phyloP scores from a whole-genome alignment of 2,329 filamentous ascomycete species.

The Myriangium duriaei region DNA sequence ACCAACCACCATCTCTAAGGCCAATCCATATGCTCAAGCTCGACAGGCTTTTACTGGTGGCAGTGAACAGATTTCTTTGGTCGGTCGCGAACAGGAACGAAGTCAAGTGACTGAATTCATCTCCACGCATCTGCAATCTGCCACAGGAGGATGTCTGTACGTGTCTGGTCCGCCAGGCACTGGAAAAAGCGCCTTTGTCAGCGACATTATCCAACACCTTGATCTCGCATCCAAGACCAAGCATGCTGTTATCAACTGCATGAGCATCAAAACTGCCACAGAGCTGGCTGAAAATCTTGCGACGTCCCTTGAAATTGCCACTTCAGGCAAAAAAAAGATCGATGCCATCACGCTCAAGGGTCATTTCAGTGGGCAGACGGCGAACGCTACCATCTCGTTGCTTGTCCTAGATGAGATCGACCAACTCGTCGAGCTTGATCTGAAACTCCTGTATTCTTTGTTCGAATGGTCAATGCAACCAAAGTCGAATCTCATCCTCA shows the following conservation, averaged over 20 bases:
- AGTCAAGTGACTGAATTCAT: slow-evolving; percentile 59
- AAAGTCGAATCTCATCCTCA: slow-evolving; percentile 64
- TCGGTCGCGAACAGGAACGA: slow-evolving; percentile 62
- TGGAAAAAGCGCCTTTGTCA: slow-evolving; percentile 89
- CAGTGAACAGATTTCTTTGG: slow-evolving; percentile 58
- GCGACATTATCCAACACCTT: slow-evolving; percentile 57
- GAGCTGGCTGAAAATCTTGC: slow-evolving; percentile 75
- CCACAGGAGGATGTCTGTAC: slow-evolving; percentile 71
- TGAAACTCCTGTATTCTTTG: slow-evolving; percentile 81
- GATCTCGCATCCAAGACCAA: slow-evolving; percentile 42
- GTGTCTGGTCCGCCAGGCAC: slow-evolving; percentile 93
- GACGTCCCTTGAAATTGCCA: slow-evolving; percentile 50
- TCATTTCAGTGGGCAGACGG: slow-evolving; percentile 52
- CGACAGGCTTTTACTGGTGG: slow-evolving; percentile 78
- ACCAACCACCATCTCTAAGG: slow-evolving; percentile 46
- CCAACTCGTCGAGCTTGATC: slow-evolving; percentile 75
- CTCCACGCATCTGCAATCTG: slow-evolving; percentile 45
- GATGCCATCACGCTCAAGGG: slow-evolving; percentile 55
- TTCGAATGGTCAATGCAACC: slow-evolving; percentile 90
- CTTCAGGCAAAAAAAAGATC: slow-evolving; percentile 50
- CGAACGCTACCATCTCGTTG: slow-evolving; percentile 50
- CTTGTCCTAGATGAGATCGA: slow-evolving; percentile 92
- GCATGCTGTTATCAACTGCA: slow-evolving; percentile 83
- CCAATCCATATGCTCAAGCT: slow-evolving; percentile 72
- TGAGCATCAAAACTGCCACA: slow-evolving; percentile 81